These are phyloP conservation scores for Coriaria nepalensis DNA, from an alignment of 306 rosid species.

Conservation along the genomic window DNA sequence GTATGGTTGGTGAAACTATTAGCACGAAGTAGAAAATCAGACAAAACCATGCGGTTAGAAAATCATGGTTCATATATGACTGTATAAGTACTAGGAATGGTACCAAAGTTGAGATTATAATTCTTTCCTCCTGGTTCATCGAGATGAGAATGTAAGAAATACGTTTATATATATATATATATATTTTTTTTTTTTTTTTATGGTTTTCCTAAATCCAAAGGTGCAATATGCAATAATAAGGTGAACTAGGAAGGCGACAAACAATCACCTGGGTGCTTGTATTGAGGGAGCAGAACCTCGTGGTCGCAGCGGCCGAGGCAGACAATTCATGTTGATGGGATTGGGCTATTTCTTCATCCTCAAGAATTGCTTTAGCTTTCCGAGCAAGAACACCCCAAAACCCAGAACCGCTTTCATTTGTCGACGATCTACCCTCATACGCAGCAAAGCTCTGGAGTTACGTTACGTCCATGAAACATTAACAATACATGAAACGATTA, in stretches of 20 bases:
- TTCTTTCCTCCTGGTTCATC: too few relatives aligned
- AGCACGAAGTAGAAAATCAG: slow-evolving; percentile 8
- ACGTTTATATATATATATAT: too few relatives aligned
- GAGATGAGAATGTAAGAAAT: too few relatives aligned
- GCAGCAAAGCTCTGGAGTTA: slow-evolving; percentile 48
- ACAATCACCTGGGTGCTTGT: slow-evolving; percentile 38
- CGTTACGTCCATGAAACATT: too few relatives aligned
- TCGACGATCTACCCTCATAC: slow-evolving; percentile 22
- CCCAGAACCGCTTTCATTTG: slow-evolving; percentile 39
- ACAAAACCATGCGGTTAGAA: background rate
- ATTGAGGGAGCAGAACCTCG: slow-evolving; percentile 22
- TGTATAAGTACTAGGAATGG: too few relatives aligned
- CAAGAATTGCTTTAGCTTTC: slow-evolving; percentile 79
- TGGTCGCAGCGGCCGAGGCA: slow-evolving; percentile 2
- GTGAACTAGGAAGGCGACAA: background rate
- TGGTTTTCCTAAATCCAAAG: background rate
- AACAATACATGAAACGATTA: too few relatives aligned
- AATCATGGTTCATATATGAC: too few relatives aligned
- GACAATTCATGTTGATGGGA: slow-evolving; percentile 13
- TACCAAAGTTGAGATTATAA: too few relatives aligned
- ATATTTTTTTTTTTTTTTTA: too few relatives aligned
- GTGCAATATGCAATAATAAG: slow-evolving; percentile 6
- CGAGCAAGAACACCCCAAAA: slow-evolving; percentile 86
- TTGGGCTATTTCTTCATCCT: slow-evolving; percentile 35
- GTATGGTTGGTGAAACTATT: slow-evolving; percentile 33